Conservation (phyloP, 1,284 basidiomycete species). For the Rhizopogon parksii region DNA sequence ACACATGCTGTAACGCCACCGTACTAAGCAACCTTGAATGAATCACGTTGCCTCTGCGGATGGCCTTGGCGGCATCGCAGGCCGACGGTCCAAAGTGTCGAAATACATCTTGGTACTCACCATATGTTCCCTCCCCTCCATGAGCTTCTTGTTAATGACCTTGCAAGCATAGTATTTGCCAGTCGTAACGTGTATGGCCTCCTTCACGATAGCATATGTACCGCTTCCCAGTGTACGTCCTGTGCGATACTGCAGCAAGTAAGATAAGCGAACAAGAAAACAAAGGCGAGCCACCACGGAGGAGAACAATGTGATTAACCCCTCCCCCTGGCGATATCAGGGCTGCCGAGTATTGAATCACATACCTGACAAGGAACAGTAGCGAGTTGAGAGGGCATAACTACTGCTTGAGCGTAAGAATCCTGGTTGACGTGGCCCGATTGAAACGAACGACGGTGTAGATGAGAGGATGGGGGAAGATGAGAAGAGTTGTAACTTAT, state of each 20-base stretch:
- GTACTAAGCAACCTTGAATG: background rate
- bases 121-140: conserved; percentile 91
- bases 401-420: conserved; percentile 7
- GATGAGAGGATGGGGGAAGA: background rate
- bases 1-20: background rate
- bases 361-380: conserved; percentile 63
- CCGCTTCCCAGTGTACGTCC: conserved; percentile 89
- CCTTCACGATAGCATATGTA: conserved; percentile 88
- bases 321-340: background rate
- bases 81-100: background rate
- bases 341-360: background rate
- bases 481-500: background rate
- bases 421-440: conserved; percentile 12
- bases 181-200: conserved; percentile 94
- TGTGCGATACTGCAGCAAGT: conserved; percentile 71
- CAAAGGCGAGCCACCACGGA: background rate
- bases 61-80: background rate
- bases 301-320: background rate
- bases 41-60: background rate
- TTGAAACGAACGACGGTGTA: background rate
- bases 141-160: conserved; percentile 95
- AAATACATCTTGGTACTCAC: conserved; percentile 30
- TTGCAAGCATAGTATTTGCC: conserved; percentile 87
- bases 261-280: conserved; percentile 1
- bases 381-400: conserved; percentile 27